Conservation (phyloP, 176 grass and related monocot genomes). For the Olyra latifolia region DNA sequence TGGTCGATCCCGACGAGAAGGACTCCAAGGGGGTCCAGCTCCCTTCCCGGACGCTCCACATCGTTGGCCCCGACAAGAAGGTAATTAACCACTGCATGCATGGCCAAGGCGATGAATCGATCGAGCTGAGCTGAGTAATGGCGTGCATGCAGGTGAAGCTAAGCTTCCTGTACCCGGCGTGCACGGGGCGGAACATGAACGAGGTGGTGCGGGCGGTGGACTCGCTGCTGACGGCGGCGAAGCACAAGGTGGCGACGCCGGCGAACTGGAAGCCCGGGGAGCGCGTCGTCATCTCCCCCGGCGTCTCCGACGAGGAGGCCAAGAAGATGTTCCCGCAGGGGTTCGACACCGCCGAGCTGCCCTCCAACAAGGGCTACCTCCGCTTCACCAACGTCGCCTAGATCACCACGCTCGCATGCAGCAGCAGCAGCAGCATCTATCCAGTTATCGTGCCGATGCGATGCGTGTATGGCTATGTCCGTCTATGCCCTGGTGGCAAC, state of each 20-base stretch:
- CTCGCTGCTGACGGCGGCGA: constrained; percentile 63
- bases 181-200: constrained; percentile 82
- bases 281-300: constrained; percentile 51
- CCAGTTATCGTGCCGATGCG: too few species aligned
- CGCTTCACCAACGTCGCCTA: constrained; percentile 67
- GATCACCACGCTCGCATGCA: too few species aligned
- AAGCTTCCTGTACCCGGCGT: constrained; percentile 80
- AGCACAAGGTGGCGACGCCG: constrained; percentile 72
- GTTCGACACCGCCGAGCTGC: constrained; percentile 61
- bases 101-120: not conserved
- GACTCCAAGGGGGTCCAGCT: constrained; percentile 45
- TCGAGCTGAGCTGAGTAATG: not conserved
- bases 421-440: too few species aligned
- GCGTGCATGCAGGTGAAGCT: constrained; percentile 44
- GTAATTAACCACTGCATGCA: not conserved
- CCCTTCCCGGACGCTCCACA: constrained; percentile 67
- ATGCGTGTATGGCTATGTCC: too few species aligned
- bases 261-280: constrained; percentile 84
- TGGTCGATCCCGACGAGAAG: constrained; percentile 89
- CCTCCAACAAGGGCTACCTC: constrained; percentile 69
- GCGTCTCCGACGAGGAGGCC: constrained; percentile 83
- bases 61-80: constrained; percentile 70
- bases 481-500: not conserved
- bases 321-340: constrained; percentile 54
- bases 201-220: constrained; percentile 78